A percentile compares a stretch with the other conserved stretches of the same genome.
Conservation (phyloP, 768 basidiomycete genomes). For the Pisolithus albus region DNA sequence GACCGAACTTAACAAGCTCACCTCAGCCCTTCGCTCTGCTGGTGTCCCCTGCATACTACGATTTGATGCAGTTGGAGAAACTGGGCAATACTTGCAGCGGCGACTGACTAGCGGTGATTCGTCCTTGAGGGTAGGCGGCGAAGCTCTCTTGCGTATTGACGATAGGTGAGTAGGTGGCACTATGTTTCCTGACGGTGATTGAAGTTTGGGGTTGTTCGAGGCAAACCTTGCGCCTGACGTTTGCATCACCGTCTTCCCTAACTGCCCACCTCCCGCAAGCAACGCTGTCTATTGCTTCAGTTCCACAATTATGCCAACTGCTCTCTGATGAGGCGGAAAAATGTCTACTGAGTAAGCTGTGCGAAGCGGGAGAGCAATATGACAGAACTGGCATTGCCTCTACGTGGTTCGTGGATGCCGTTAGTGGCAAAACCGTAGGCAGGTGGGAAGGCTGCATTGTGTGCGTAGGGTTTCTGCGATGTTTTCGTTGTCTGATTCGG, state of each 20-base stretch:
- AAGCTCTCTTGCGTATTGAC: conserved; percentile 64
- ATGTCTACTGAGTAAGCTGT: conserved; percentile 61
- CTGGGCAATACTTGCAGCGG: conserved; percentile 48
- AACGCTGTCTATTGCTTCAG: conserved; percentile 63
- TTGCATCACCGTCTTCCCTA: conserved; percentile 66
- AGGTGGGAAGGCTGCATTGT: conserved; percentile 75
- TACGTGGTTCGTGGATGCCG: conserved; percentile 74
- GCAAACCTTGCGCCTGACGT: conserved; percentile 69
- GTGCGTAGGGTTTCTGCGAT: conserved; percentile 37
- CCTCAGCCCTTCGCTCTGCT: conserved; percentile 40
- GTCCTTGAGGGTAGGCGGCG: conserved; percentile 53
- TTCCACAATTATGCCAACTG: conserved; percentile 69
- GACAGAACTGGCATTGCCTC: conserved; percentile 35
- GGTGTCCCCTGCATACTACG: conserved; percentile 53
- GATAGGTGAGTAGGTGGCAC: conserved; percentile 39
- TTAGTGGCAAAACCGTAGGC: conserved; percentile 57
- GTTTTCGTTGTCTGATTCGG: not conserved
- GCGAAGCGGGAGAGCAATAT: conserved; percentile 57
- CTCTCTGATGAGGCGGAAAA: conserved; percentile 72
- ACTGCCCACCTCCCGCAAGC: conserved; percentile 79
- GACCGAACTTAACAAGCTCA: conserved; percentile 48
- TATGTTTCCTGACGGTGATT: not conserved
- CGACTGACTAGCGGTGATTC: conserved; percentile 38
- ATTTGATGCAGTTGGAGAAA: conserved; percentile 62
- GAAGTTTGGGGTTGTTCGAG: conserved; percentile 28